Evolutionary conservation across 441 rosid species (phyloP).

Genomic region (Populus tomentosa): DNA sequence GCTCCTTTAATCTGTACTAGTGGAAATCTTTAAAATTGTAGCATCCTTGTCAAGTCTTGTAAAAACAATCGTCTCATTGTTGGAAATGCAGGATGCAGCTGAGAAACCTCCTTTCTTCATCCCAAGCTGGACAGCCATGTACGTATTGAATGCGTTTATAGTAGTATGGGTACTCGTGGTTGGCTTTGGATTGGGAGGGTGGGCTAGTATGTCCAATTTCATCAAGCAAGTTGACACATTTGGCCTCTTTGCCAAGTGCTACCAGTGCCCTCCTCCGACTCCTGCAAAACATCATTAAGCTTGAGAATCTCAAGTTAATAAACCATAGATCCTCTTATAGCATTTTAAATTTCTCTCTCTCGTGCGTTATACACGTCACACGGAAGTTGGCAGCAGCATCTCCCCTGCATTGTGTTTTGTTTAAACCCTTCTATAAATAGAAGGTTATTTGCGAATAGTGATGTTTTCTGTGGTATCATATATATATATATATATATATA

Average conservation of each 20-base stretch:
- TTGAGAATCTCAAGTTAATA: background rate
- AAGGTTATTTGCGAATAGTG: slow-evolving; percentile 16
- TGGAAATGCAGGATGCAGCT: slow-evolving; percentile 71
- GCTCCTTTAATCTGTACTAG: background rate
- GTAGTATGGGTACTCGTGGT: slow-evolving; percentile 82
- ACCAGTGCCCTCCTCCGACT: slow-evolving; percentile 74
- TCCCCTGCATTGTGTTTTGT: slow-evolving; percentile 4
- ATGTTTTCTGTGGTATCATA: background rate
- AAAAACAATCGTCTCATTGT: background rate
- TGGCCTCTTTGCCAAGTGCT: slow-evolving; percentile 93
- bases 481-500: slow-evolving; percentile 4
- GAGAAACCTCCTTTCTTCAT: slow-evolving; percentile 90
- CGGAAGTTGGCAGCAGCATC: background rate
- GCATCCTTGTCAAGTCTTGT: background rate
- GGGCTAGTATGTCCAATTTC: slow-evolving; percentile 93
- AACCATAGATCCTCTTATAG: background rate
- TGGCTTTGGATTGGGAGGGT: slow-evolving; percentile 95
- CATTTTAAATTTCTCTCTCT: slow-evolving; percentile 5
- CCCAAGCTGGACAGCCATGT: slow-evolving; percentile 90
- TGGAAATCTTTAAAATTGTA: background rate
- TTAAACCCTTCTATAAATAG: slow-evolving; percentile 4
- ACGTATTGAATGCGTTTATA: slow-evolving; percentile 52
- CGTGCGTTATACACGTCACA: slow-evolving; percentile 3
- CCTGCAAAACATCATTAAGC: slow-evolving; percentile 33
- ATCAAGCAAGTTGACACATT: slow-evolving; percentile 75